Evolutionary conservation across 208 protist genomes (phyloP), one percentile per base, ranked within the genome.

Genomic region (Phytomonas francai): DNA sequence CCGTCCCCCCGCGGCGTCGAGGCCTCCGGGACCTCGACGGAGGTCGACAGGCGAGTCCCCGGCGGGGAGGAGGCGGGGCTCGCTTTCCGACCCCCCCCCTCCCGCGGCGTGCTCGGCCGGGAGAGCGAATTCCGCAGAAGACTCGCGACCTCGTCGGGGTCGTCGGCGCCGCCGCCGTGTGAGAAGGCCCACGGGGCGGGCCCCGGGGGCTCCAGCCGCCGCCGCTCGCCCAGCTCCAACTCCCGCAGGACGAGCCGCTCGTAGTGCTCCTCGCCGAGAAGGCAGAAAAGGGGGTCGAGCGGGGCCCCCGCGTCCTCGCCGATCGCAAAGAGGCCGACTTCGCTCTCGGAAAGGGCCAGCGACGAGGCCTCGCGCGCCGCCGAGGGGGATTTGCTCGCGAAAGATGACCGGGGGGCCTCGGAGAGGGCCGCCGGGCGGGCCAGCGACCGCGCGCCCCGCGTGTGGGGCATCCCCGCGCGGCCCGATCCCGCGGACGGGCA

Each of bases 211-310:
- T 70, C 51, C 51, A 80, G 59, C 28, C 12, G 56, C 14, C 65
- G 64, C 33, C 79, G 79, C 7, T 34, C 32, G 27, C 72, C 79
- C 71, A 88, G 85, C 73, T 93, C 87, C 59, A 80, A 72, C 68
- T 93, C 80, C 28, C 58, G 32, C 36, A 93, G 59, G n/a, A 84
- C 62, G 36, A 93, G 72, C 1, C 87, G 82, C 63, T 83, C 74
- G 70, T 79, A 85, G 78, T 93, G 91, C 65, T 93, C 88, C 59
- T 91, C 88, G 71, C 84, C 80, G 27, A 79, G 39, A 58, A 93
- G 74, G 14, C 76, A 51, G 60, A 88, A 91, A 45, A 89, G 45
- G 0, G 88, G 83, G 34, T 89, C 81, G 27, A 66, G 56, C 27
- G 85, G 66, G 29, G 90, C 80, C n/a, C n/a, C n/a, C n/a, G n/a